Conservation (phyloP, 345 rosid species). For the Microthlaspi erraticum region DNA sequence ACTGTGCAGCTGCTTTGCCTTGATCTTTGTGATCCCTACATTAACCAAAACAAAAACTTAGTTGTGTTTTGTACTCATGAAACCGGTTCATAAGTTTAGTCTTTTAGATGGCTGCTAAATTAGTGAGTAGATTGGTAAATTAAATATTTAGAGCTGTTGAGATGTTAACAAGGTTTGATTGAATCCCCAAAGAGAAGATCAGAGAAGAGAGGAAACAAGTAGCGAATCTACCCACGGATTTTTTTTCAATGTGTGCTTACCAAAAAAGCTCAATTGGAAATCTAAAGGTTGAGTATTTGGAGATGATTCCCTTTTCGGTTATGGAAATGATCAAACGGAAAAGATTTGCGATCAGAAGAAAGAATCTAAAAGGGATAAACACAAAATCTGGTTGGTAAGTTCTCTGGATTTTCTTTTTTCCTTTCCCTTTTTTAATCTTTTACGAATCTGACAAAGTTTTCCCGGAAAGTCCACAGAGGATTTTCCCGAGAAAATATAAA, state of each 20-base stretch:
- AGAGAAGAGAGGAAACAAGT: background rate
- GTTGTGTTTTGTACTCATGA: background rate
- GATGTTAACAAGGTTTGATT: conserved; percentile 7
- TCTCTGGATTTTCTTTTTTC: conserved; percentile 2
- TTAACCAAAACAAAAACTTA: background rate
- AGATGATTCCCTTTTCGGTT: background rate
- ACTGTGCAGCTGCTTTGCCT: conserved; percentile 58
- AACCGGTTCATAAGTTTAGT: conserved; percentile 13
- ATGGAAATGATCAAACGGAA: conserved; percentile 21
- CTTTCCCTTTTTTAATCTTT: background rate
- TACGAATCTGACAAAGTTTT: conserved; percentile 41
- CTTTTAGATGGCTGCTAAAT: background rate
- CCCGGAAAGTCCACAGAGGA: conserved; percentile 38
- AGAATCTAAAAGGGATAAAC: conserved; percentile 36
- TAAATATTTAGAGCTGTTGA: background rate
- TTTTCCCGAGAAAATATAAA: conserved; percentile 36
- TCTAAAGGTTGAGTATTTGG: conserved; percentile 25
- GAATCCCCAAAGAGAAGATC: conserved; percentile 7
- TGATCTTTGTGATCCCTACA: conserved; percentile 58
- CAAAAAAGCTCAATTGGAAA: background rate
- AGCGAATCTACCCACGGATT: conserved; percentile 17
- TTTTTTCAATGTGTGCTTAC: conserved; percentile 15
- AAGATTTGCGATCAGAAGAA: conserved; percentile 30
- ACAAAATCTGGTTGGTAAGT: conserved; percentile 28
- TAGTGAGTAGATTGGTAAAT: background rate